Percentiles rank a stretch among this genome's conserved stretches.
Evolutionary conservation across 768 basidiomycete genomes (phyloP).

Genomic region (Rubroboletus pulcherrimus): DNA sequence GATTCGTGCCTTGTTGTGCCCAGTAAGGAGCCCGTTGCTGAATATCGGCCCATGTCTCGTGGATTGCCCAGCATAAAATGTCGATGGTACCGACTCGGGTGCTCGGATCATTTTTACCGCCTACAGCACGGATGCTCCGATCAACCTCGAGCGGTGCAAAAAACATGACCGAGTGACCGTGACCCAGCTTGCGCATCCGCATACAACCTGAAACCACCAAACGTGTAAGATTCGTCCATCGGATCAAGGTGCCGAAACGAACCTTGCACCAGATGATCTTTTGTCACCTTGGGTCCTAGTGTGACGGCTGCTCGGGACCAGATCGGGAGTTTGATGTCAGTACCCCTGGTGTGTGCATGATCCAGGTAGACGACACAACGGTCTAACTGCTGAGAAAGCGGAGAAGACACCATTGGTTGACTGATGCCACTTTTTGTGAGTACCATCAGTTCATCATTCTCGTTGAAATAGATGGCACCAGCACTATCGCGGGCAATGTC

Average conservation of each 20-base stretch:
- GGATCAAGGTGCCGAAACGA: not conserved
- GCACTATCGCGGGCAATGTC: not conserved
- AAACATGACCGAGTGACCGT: slow-evolving; percentile 44
- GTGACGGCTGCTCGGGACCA: slow-evolving; percentile 12
- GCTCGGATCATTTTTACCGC: slow-evolving; percentile 3
- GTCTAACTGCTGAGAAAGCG: slow-evolving; percentile 25
- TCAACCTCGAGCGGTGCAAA: slow-evolving; percentile 42
- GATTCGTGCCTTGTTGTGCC: slow-evolving; percentile 24
- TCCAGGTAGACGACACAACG: slow-evolving; percentile 35
- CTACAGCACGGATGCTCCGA: slow-evolving; percentile 29
- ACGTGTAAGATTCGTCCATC: no score
- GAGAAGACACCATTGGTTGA: slow-evolving; percentile 26
- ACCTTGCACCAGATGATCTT: slow-evolving; percentile 35
- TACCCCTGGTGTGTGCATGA: slow-evolving; percentile 37
- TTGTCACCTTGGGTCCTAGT: slow-evolving; percentile 32
- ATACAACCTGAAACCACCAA: slow-evolving; percentile 38
- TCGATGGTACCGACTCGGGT: slow-evolving; percentile 17
- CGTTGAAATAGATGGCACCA: slow-evolving; percentile 28
- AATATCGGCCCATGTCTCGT: slow-evolving; percentile 34
- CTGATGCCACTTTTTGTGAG: slow-evolving; percentile 17
- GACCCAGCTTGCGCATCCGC: slow-evolving; percentile 47
- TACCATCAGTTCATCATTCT: slow-evolving; percentile 29
- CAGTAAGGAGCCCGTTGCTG: not conserved
- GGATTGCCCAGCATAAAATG: slow-evolving; percentile 42
- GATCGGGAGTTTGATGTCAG: slow-evolving; percentile 33